Conservation (phyloP, 331 rosid genomes). For the Phaseolus coccineus region DNA sequence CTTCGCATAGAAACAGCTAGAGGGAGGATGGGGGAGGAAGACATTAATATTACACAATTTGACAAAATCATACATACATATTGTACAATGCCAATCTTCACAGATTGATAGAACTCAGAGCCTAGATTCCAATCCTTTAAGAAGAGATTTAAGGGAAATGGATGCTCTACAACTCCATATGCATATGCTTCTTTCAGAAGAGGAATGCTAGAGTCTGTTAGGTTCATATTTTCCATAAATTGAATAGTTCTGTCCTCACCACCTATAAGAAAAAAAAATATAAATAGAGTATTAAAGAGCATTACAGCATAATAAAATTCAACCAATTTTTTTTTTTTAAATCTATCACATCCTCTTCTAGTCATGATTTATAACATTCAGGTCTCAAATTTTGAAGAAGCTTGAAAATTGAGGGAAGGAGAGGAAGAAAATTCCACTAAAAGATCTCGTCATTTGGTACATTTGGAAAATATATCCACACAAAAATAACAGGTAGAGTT, state of each 20-base stretch:
- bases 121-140: constrained; percentile 86
- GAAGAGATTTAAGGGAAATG: constrained; percentile 79
- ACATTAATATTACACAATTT: not conserved
- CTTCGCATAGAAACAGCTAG: not conserved
- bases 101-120: constrained; percentile 79
- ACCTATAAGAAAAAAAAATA: constrained; percentile 56
- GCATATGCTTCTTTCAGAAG: constrained; percentile 74
- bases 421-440: not conserved
- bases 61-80: constrained; percentile 66
- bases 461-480: constrained; percentile 4
- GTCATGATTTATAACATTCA: constrained; percentile 14
- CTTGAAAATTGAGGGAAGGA: constrained; percentile 2
- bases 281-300: not conserved
- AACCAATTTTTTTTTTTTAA: not conserved
- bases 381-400: constrained; percentile 15
- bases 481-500: not conserved
- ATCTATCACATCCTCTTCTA: constrained; percentile 4
- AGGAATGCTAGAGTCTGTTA: constrained; percentile 64
- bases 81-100: constrained; percentile 94
- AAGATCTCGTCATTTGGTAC: constrained; percentile 17
- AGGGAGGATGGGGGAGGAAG: not conserved
- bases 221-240: constrained; percentile 73
- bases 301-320: constrained; percentile 12
- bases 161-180: constrained; percentile 88
- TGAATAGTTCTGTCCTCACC: constrained; percentile 83